Percentiles rank a stretch among this genome's conserved stretches.
phyloP scores from a whole-genome alignment of 768 basidiomycete genomes.

The Mycena polygramma region DNA sequence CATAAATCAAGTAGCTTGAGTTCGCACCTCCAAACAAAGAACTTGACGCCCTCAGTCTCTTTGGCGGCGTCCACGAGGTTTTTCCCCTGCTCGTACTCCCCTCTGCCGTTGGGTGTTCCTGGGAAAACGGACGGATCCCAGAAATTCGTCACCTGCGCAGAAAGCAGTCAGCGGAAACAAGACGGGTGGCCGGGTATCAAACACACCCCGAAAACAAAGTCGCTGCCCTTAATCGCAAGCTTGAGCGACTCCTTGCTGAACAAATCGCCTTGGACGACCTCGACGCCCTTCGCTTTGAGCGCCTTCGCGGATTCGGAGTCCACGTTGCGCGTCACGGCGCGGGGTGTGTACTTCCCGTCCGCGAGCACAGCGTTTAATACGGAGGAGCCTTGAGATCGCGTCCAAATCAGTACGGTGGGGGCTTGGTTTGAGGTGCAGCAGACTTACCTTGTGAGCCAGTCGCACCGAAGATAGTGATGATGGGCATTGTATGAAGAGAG shows the following conservation, averaged over 20 bases:
- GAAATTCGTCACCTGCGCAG: constrained; percentile 37
- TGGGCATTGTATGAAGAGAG: neutral
- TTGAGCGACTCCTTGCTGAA: constrained; percentile 27
- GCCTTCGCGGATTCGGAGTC: constrained; percentile 22
- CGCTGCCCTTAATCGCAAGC: constrained; percentile 33
- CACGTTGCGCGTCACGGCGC: constrained; percentile 36
- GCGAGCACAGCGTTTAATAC: constrained; percentile 32
- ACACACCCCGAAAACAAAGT: constrained; percentile 36
- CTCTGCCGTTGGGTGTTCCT: constrained; percentile 30
- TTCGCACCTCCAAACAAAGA: constrained; percentile 45
- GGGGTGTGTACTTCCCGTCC: constrained; percentile 38
- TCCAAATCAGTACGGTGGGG: neutral
- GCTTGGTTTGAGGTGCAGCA: neutral
- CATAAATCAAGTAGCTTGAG: no score
- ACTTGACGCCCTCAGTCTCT: constrained; percentile 38
- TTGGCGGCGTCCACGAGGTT: constrained; percentile 46
- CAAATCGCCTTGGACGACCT: constrained; percentile 36
- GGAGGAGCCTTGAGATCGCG: constrained; percentile 6
- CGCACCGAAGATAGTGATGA: constrained; percentile 16
- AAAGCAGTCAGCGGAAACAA: neutral
- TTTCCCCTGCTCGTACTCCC: constrained; percentile 44
- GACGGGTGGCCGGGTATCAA: neutral
- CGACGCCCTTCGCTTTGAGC: constrained; percentile 23
- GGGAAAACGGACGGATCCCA: constrained; percentile 39
- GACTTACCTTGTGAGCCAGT: constrained; percentile 10